Conservation (phyloP, 2,329 filamentous ascomycete species). For the Colletotrichum lupini region DNA sequence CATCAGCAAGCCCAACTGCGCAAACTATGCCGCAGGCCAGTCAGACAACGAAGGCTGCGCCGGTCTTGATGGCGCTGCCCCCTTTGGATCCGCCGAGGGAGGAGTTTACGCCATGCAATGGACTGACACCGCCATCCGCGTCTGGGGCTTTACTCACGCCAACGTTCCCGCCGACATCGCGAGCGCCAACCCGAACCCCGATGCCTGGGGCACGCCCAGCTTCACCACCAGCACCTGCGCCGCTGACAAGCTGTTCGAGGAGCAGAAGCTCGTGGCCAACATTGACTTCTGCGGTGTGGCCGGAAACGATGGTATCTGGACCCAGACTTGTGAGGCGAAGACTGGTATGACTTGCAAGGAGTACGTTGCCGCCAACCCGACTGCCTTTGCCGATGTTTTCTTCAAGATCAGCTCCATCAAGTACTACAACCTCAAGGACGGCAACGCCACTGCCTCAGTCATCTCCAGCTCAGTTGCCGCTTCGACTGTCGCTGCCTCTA, state of each 20-base stretch:
- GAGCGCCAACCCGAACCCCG: slow-evolving; percentile 39
- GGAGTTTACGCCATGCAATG: slow-evolving; percentile 68
- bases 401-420: slow-evolving; percentile 57
- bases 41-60: slow-evolving; percentile 53
- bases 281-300: slow-evolving; percentile 77
- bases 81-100: slow-evolving; percentile 50
- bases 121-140: slow-evolving; percentile 67
- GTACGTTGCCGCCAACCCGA: slow-evolving; percentile 51
- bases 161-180: slow-evolving; percentile 64
- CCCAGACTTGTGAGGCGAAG: slow-evolving; percentile 39
- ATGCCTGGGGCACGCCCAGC: slow-evolving; percentile 41
- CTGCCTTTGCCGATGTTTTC: slow-evolving; percentile 49
- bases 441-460: background rate
- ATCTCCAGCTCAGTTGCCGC: slow-evolving; percentile 1
- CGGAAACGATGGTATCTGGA: slow-evolving; percentile 47
- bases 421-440: slow-evolving; percentile 43
- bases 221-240: slow-evolving; percentile 42
- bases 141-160: slow-evolving; percentile 73
- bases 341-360: slow-evolving; percentile 45
- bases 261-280: slow-evolving; percentile 43
- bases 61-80: slow-evolving; percentile 49
- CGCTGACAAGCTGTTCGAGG: slow-evolving; percentile 41
- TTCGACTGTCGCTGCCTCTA: background rate
- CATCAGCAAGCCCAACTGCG: slow-evolving; percentile 52
- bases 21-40: slow-evolving; percentile 49